Percentiles rank a stretch among this genome's conserved stretches.
Evolutionary conservation across 352 stramenopile genomes (phyloP).

Genomic region (Ophiocytium majus): DNA sequence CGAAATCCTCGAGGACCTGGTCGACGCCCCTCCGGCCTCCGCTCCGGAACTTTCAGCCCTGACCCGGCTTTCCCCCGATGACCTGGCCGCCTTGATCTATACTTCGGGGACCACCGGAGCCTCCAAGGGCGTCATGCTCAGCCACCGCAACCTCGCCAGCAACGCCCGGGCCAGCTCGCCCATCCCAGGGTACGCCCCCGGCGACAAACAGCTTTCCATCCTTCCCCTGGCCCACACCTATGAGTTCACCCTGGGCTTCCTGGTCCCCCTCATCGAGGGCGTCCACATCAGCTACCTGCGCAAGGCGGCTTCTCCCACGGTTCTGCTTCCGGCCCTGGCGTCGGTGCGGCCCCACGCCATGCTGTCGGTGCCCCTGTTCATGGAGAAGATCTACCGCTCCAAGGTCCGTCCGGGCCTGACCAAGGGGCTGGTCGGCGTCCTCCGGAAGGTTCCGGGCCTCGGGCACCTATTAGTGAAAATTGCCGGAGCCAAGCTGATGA

Average conservation of each 20-base stretch:
- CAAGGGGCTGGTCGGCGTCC: not conserved
- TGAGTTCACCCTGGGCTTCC: slow-evolving; percentile 8
- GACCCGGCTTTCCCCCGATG: too few relatives aligned
- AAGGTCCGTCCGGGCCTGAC: not conserved
- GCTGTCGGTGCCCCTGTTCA: slow-evolving; percentile 16
- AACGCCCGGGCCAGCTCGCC: too few relatives aligned
- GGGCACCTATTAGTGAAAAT: not conserved
- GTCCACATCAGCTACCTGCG: not conserved
- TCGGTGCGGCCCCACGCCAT: not conserved
- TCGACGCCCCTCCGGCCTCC: too few relatives aligned
- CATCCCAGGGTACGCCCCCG: too few relatives aligned
- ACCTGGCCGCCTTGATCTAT: slow-evolving; percentile 76
- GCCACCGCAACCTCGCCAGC: slow-evolving; percentile 79
- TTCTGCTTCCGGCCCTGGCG: not conserved
- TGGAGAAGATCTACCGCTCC: slow-evolving; percentile 9
- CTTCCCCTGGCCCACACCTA: slow-evolving; percentile 27
- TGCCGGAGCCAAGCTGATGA: not conserved
- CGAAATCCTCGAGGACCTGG: too few relatives aligned
- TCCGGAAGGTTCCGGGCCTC: not conserved
- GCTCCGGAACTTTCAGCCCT: too few relatives aligned
- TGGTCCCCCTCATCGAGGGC: slow-evolving; percentile 17
- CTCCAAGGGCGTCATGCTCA: slow-evolving; percentile 90
- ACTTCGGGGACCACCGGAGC: slow-evolving; percentile 86
- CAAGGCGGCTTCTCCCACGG: not conserved
- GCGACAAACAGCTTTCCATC: slow-evolving; percentile 28